Evolutionary conservation across 2,329 filamentous ascomycete species (phyloP).

Genomic region (Diaporthe sp.): DNA sequence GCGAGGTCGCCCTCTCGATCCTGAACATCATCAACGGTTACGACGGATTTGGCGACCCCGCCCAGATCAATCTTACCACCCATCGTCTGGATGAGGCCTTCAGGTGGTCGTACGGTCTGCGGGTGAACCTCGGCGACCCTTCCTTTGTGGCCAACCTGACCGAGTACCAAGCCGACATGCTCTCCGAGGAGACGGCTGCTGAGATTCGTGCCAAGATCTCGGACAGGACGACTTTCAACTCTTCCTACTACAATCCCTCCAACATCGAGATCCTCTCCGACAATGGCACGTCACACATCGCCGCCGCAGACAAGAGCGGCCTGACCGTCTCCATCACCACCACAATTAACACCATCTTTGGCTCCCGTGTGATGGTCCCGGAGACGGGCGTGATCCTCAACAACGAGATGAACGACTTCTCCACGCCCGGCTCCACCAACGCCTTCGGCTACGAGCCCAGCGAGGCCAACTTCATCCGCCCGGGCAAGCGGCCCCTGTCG

Average conservation of each 20-base stretch:
- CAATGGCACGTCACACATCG: slow-evolving; percentile 77
- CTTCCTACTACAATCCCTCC: slow-evolving; percentile 60
- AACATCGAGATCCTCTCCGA: slow-evolving; percentile 68
- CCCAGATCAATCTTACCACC: slow-evolving; percentile 72
- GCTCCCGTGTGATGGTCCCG: slow-evolving; percentile 80
- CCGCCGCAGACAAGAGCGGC: slow-evolving; percentile 77
- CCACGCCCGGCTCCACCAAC: slow-evolving; percentile 78
- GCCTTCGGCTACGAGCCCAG: slow-evolving; percentile 84
- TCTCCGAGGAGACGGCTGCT: slow-evolving; percentile 73
- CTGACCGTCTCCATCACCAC: slow-evolving; percentile 84
- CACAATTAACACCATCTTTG: slow-evolving; percentile 86
- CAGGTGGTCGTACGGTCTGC: slow-evolving; percentile 83
- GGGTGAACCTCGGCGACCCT: slow-evolving; percentile 82
- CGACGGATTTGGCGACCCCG: slow-evolving; percentile 70
- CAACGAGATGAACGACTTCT: slow-evolving; percentile 79
- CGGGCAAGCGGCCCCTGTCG: slow-evolving; percentile 83
- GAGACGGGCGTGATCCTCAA: slow-evolving; percentile 86
- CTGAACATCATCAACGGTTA: slow-evolving; percentile 84
- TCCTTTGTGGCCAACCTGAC: slow-evolving; percentile 74
- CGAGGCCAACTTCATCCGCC: slow-evolving; percentile 80
- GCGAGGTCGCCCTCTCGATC: slow-evolving; percentile 78
- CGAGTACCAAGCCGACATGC: slow-evolving; percentile 72
- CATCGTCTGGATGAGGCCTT: slow-evolving; percentile 89
- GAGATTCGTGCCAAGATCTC: slow-evolving; percentile 63
- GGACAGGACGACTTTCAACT: slow-evolving; percentile 54